Evolutionary conservation across 805 yeast species (phyloP).

Genomic region (Monosporozyma aquatica): DNA sequence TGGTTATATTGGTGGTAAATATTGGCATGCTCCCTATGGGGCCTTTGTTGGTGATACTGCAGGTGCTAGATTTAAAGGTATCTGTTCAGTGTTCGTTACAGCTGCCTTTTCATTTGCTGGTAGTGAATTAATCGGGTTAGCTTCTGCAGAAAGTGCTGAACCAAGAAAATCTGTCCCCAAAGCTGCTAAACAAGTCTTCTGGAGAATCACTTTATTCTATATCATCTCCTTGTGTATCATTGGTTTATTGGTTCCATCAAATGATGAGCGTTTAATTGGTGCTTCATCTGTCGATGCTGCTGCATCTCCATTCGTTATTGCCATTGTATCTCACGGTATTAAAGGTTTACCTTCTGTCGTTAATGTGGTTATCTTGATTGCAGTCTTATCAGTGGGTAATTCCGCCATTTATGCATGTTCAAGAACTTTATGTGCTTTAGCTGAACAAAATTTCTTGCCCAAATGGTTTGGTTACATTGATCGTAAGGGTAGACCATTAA

Average conservation of each 20-base stretch:
- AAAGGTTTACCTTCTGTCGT: constrained; percentile 54
- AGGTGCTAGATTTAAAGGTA: constrained; percentile 44
- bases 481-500: constrained; percentile 58
- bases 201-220: constrained; percentile 45
- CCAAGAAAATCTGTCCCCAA: constrained; percentile 42
- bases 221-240: constrained; percentile 37
- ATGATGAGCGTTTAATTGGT: constrained; percentile 37
- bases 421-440: constrained; percentile 54
- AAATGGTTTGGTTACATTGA: constrained; percentile 50
- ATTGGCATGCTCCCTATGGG: constrained; percentile 48
- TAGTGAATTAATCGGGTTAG: constrained; percentile 43
- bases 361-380: constrained; percentile 58
- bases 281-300: constrained; percentile 47
- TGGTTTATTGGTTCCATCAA: constrained; percentile 41
- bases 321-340: constrained; percentile 55
- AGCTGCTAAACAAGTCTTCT: constrained; percentile 48
- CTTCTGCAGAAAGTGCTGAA: constrained; percentile 41
- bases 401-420: constrained; percentile 64
- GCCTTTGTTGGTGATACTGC: constrained; percentile 42
- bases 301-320: constrained; percentile 74
- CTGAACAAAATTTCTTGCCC: constrained; percentile 58
- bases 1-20: constrained; percentile 41
- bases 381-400: constrained; percentile 65
- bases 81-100: constrained; percentile 62
- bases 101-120: constrained; percentile 60